phyloP scores from a whole-genome alignment of 495 filamentous ascomycete genomes.

The Aspergillus affinis region DNA sequence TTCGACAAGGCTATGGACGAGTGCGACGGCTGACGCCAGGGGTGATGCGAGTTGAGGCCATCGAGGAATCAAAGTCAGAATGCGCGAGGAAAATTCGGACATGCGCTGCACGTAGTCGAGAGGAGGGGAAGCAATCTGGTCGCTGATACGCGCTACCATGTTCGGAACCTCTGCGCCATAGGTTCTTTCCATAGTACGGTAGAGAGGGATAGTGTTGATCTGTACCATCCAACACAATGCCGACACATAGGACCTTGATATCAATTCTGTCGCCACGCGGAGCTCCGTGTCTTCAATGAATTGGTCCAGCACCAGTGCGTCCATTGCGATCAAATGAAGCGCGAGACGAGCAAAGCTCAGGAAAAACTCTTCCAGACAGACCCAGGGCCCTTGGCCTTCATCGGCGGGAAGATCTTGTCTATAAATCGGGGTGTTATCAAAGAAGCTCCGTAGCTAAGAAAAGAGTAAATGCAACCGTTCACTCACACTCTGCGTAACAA shows the following conservation, averaged over 20 bases:
- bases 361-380: constrained; percentile 38
- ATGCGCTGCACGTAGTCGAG: constrained; percentile 23
- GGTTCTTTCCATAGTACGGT: constrained; percentile 24
- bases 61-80: constrained; percentile 26
- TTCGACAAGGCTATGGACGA: constrained; percentile 26
- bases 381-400: constrained; percentile 25
- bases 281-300: constrained; percentile 27
- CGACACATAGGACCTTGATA: constrained; percentile 32
- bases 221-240: constrained; percentile 33
- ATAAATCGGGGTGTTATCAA: constrained; percentile 9
- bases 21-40: constrained; percentile 21
- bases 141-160: constrained; percentile 30
- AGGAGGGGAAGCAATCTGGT: constrained; percentile 27
- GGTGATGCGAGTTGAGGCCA: constrained; percentile 25
- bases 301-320: constrained; percentile 27
- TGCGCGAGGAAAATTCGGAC: constrained; percentile 26
- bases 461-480: not conserved
- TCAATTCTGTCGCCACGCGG: constrained; percentile 20
- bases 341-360: constrained; percentile 34
- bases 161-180: constrained; percentile 24
- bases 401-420: constrained; percentile 34
- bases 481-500: constrained; percentile 48
- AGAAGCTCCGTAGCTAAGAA: not conserved
- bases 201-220: constrained; percentile 33
- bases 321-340: constrained; percentile 37